Evolutionary conservation across 192 early-diverging fungal genomes (phyloP), one percentile per base, ranked within the genome.

Genomic region (Phycomyces blakesleeanus): DNA sequence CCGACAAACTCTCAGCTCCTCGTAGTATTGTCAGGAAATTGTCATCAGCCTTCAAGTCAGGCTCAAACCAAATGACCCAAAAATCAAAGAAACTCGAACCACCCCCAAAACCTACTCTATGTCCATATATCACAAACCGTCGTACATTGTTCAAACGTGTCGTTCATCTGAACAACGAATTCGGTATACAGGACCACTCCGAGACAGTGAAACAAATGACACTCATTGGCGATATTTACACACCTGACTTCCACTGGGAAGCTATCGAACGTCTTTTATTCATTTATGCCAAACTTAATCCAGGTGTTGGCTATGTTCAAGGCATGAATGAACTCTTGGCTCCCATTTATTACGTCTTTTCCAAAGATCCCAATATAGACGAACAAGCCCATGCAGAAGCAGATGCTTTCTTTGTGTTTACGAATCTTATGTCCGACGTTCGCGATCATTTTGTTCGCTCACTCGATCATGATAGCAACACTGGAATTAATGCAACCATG

Each of bases 301-400:
- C 84, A 5, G 92, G 92, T 22, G 80, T 89, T 12, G 86, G 88
- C 1, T 94, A 94, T 64, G 86, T 91, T n/a, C 92, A 94, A 69
- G 92, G 91, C 29, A 92, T 94, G 91, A 93, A 93, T 68, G 89
- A 93, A 66, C 74, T 93, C 44, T 70, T 93, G 20, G 91, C 83
- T 1, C 91, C 91, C 0, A 77, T 92, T 20, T 93, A 92, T 69
- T 92, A 90, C 51, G 83, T 91, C 6, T 74, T 89, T 63, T 87
- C 91, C 18, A 81, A 77, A 24, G 64, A 75, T 72, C 72, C 39
- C 7, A 37, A 61, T 24, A 1, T 74, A 26, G 68, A 60, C 39
- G 49, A 52, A 5, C 49, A 67, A 78, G 87, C 84, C 5, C 84
- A 91, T 57, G 87, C 85, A 18, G 91, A 93, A 69, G 89, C 92